A percentile compares a stretch with the other conserved stretches of the same genome.
Evolutionary conservation across 192 early-diverging fungal species (phyloP).

Genomic region (Phycomyces blakesleeanus): DNA sequence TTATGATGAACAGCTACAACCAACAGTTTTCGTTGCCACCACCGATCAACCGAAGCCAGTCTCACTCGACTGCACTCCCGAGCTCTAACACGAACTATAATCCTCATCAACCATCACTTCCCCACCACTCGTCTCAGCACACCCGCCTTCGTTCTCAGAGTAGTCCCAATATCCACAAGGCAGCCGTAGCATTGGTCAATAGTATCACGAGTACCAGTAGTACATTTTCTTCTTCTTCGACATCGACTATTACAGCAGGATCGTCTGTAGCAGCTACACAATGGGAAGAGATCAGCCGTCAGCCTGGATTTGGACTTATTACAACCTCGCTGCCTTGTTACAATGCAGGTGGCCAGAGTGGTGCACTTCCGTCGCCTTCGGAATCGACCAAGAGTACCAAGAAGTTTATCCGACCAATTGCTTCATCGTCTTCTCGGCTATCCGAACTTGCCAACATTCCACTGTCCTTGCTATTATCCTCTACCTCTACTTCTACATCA

Average conservation of each 20-base stretch:
- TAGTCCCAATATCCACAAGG: slow-evolving; percentile 53
- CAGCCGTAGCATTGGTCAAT: too few species aligned
- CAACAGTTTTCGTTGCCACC: slow-evolving; percentile 28
- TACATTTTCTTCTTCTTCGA: neutral
- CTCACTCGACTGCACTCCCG: slow-evolving; percentile 2
- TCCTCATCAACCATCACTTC: neutral
- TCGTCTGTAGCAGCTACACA: too few species aligned
- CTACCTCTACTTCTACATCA: too few species aligned
- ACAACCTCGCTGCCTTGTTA: too few species aligned
- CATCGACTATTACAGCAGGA: neutral
- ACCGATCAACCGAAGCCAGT: slow-evolving; percentile 8
- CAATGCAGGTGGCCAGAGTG: too few species aligned
- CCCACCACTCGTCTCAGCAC: slow-evolving; percentile 25
- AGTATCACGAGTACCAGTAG: neutral
- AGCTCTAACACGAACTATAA: slow-evolving; percentile 1
- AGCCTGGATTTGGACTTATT: too few species aligned
- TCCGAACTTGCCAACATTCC: neutral
- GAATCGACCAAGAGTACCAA: neutral
- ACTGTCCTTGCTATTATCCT: neutral
- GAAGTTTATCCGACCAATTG: too few species aligned
- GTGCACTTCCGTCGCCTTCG: slow-evolving; percentile 6
- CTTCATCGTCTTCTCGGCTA: too few species aligned
- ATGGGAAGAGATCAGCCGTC: too few species aligned
- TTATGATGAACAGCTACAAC: slow-evolving; percentile 20
- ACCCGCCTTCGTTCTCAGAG: slow-evolving; percentile 49